Evolutionary conservation across 1,139 yeast genomes (phyloP), one percentile per base, ranked within the genome.

Genomic region (Debaryomycetaceae sp.): DNA sequence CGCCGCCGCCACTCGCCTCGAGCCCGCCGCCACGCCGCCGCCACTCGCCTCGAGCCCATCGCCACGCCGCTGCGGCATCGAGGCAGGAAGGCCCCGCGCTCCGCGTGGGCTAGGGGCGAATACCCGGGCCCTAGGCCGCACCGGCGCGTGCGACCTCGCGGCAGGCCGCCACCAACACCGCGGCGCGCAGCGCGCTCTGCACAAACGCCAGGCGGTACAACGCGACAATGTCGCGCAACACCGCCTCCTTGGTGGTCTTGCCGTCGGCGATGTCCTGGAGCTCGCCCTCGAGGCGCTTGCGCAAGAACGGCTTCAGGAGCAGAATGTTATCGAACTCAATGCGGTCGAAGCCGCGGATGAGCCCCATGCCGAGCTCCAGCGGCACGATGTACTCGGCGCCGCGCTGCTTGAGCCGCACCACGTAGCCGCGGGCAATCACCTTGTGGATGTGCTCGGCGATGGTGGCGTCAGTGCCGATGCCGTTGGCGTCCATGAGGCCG

Each of bases 401-500:
- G 33, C 63, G 47, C 18, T 56, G 52, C 40, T 56, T 65, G 43
- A 34, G 61, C 42, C 80, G 79, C 11, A 60, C 58, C 3, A 84
- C 76, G 48, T 89, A 93, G 19, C 78, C 75, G 34, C 98, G 59
- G 8, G 55, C 53, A 16, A 72, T 59, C 28, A 93, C 78, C 48
- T 84, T 89, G 38, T 83, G 89, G 23, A 93, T 91, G 54, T 93
- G 99, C 27, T 91, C 98, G 0, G 98, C 98, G 60, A 93, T 93
- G 0, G 99, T 93, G 1, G 99, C 98, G 61, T 93, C 99, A 0
- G 99, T 93, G 1, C 99, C 99, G 29, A 93, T 93, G 0, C 97
- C 97, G 56, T 93, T 93, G 5, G 78, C 85, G 59, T 93, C 98
- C 99, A 93, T 93, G 31, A 91, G 60, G 8, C 88, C 83, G 58